Conservation (phyloP, 805 yeast genomes). For the Starmerella scarabaei region DNA sequence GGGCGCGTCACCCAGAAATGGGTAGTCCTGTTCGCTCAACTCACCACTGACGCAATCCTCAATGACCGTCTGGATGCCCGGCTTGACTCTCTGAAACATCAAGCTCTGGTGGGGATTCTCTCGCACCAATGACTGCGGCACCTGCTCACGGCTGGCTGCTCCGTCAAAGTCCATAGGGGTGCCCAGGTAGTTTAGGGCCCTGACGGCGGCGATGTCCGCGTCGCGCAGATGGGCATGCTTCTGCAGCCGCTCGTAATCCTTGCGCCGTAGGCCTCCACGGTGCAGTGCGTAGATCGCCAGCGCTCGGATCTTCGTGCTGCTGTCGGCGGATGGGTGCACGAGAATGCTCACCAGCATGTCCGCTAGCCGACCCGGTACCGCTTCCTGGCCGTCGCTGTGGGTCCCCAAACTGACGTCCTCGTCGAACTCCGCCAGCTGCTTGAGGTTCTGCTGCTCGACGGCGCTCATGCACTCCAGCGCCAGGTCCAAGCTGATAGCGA, state of each 20-base stretch:
- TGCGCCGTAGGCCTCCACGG: constrained; percentile 54
- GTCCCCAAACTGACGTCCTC: constrained; percentile 67
- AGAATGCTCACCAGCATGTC: constrained; percentile 49
- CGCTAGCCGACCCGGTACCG: constrained; percentile 8
- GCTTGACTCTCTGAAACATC: constrained; percentile 45
- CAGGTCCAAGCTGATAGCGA: constrained; percentile 28
- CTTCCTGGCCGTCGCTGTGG: constrained; percentile 43
- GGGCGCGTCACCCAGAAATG: constrained; percentile 46
- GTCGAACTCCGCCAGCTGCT: constrained; percentile 72
- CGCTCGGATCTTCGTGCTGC: constrained; percentile 54
- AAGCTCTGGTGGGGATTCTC: constrained; percentile 34
- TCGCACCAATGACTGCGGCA: constrained; percentile 10
- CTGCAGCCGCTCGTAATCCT: constrained; percentile 59
- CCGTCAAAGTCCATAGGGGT: constrained; percentile 21
- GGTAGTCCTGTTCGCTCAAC: constrained; percentile 49
- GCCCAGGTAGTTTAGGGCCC: constrained; percentile 47
- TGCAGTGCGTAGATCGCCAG: constrained; percentile 63
- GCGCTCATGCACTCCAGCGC: constrained; percentile 50
- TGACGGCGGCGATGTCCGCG: constrained; percentile 39
- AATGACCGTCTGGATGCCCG: constrained; percentile 51
- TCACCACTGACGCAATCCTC: constrained; percentile 36
- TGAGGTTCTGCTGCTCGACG: constrained; percentile 45
- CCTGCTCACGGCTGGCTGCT: constrained; percentile 3
- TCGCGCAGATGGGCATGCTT: constrained; percentile 38
- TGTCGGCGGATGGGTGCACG: constrained; percentile 25